A percentile compares a stretch with the other conserved stretches of the same genome.
Evolutionary conservation across 768 basidiomycete genomes (phyloP).

Genomic region (Clathrus columnatus): DNA sequence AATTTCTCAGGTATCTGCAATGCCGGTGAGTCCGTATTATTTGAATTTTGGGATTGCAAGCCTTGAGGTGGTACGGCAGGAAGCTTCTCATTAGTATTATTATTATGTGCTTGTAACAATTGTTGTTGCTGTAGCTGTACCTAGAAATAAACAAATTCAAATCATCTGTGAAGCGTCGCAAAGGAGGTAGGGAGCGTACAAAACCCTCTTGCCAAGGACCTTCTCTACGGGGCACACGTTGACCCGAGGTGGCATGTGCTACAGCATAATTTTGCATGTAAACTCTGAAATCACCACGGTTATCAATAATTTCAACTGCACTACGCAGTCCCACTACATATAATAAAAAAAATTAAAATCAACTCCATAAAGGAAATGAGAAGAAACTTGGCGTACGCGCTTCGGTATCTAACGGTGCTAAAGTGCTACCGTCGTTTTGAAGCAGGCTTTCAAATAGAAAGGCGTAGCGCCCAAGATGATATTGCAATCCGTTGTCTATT

Average conservation of each 20-base stretch:
- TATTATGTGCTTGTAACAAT: constrained; percentile 12
- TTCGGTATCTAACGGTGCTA: constrained; percentile 58
- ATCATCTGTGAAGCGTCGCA: constrained; percentile 6
- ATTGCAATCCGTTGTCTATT: constrained; percentile 95
- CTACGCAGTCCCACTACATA: constrained; percentile 66
- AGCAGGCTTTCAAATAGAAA: constrained; percentile 90
- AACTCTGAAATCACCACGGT: constrained; percentile 86
- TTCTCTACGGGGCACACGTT: constrained; percentile 73
- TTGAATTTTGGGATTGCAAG: constrained; percentile 5
- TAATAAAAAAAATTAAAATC: constrained; percentile 1
- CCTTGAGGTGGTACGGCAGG: constrained; percentile 21
- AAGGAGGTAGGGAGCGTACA: constrained; percentile 43
- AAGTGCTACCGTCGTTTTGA: constrained; percentile 76
- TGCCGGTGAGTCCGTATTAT: background rate
- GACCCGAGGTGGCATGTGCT: constrained; percentile 53
- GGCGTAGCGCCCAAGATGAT: constrained; percentile 90
- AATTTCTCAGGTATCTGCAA: constrained; percentile 45
- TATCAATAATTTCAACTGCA: constrained; percentile 87
- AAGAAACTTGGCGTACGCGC: constrained; percentile 49
- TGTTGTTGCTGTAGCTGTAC: constrained; percentile 38
- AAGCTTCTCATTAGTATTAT: constrained; percentile 20
- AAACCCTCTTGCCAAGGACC: constrained; percentile 90
- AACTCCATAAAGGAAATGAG: background rate
- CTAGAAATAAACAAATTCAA: constrained; percentile 26
- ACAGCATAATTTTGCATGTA: constrained; percentile 98